phyloP scores from a whole-genome alignment of 345 rosid genomes.

The Citrus hindsii region DNA sequence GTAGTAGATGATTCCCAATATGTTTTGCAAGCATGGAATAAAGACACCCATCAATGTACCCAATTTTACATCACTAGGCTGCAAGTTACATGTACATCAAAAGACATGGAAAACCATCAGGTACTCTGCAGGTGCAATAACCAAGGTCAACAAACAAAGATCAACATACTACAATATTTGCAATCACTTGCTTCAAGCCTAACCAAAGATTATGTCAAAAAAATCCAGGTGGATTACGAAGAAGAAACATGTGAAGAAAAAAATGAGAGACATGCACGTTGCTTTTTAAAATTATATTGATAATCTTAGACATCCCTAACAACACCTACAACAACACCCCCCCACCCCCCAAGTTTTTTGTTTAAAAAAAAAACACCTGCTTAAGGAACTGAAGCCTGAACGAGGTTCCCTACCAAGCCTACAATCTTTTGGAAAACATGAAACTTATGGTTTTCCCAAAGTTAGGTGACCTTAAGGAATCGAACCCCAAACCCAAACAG shows the following conservation, averaged over 20 bases:
- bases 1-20: constrained; percentile 96
- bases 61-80: constrained; percentile 69
- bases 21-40: constrained; percentile 96
- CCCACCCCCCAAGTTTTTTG: not conserved
- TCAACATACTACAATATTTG: not conserved
- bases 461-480: not conserved
- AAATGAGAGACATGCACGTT: not conserved
- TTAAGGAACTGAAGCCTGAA: not conserved
- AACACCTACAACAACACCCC: not conserved
- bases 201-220: too few species aligned
- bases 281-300: not conserved
- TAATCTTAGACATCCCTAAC: not conserved
- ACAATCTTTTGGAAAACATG: not conserved
- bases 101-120: constrained; percentile 22
- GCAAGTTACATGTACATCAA: constrained; percentile 36
- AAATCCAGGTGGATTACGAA: not conserved
- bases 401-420: not conserved
- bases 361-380: not conserved
- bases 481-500: not conserved
- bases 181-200: not conserved
- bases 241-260: not conserved
- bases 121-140: constrained; percentile 10
- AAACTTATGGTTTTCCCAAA: not conserved
- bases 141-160: not conserved
- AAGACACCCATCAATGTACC: constrained; percentile 99